Conservation (phyloP, 2,329 filamentous ascomycete genomes). For the Cladobotryum protrusum region DNA sequence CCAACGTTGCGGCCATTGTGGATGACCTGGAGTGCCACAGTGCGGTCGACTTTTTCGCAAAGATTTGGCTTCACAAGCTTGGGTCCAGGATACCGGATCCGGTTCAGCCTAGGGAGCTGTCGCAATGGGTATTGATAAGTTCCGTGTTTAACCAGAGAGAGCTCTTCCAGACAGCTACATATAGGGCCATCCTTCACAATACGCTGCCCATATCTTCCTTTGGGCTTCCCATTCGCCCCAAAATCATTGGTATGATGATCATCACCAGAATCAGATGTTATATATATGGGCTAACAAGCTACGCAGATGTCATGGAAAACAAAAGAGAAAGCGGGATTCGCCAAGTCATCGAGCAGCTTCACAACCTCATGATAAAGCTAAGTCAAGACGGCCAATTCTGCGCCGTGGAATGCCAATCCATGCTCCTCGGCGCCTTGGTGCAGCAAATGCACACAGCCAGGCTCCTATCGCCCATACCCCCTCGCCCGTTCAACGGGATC, state of each 20-base stretch:
- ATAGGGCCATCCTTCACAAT: background rate
- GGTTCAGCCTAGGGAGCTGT: constrained; percentile 2
- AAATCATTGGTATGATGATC: background rate
- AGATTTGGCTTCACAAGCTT: constrained; percentile 11
- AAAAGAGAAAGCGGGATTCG: too few species aligned
- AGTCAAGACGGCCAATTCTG: too few species aligned
- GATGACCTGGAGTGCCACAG: constrained; percentile 17
- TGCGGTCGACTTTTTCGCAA: constrained; percentile 11
- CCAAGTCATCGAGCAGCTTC: too few species aligned
- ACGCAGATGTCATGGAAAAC: background rate
- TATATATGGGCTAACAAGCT: background rate
- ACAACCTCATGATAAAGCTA: too few species aligned
- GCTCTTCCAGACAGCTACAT: background rate
- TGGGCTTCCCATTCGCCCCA: background rate
- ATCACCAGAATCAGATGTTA: background rate
- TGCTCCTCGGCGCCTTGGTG: too few species aligned
- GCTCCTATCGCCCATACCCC: too few species aligned
- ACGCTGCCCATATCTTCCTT: background rate
- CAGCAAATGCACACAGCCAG: too few species aligned
- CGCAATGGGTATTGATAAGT: constrained; percentile 10
- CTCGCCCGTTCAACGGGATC: too few species aligned
- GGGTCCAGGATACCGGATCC: background rate
- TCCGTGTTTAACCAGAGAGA: background rate
- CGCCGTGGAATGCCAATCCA: too few species aligned
- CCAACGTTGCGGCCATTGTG: constrained; percentile 13